Evolutionary conservation across 75 land plant species (phyloP).

Genomic region (Cupressus sempervirens): DNA sequence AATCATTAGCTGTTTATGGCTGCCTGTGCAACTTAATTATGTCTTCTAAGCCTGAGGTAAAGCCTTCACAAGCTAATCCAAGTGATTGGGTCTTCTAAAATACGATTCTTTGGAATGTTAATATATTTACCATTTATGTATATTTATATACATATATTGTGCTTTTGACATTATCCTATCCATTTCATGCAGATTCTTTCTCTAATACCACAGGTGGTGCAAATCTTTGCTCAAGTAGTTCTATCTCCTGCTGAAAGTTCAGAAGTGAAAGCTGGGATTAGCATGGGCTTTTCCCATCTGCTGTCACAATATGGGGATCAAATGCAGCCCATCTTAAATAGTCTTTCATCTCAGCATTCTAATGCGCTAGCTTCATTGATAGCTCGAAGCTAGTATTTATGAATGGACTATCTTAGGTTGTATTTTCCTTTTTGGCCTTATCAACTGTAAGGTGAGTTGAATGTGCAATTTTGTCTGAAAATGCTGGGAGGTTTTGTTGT

Average conservation of each 20-base stretch:
- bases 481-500: background rate
- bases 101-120: background rate
- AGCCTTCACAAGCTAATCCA: background rate
- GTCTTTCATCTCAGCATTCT: slow-evolving; percentile 68
- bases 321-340: slow-evolving; percentile 72
- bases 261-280: slow-evolving; percentile 70
- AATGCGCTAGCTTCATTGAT: slow-evolving; percentile 68
- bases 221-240: slow-evolving; percentile 75
- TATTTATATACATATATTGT: background rate
- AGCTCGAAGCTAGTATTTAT: slow-evolving; percentile 23
- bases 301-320: slow-evolving; percentile 76
- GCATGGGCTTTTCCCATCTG: slow-evolving; percentile 68
- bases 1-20: slow-evolving; percentile 72
- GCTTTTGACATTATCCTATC: background rate
- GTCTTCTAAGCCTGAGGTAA: slow-evolving; percentile 80
- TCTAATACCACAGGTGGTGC: slow-evolving; percentile 74
- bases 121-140: too few relatives aligned
- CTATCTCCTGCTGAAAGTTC: slow-evolving; percentile 58
- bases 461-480: background rate
- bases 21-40: slow-evolving; percentile 68
- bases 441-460: background rate
- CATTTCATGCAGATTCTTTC: slow-evolving; percentile 62
- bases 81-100: background rate
- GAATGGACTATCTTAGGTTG: background rate
- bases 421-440: background rate